These are phyloP conservation scores for Gastrodia elata DNA, from an alignment of 106 monocot species.

Conservation along the genomic window DNA sequence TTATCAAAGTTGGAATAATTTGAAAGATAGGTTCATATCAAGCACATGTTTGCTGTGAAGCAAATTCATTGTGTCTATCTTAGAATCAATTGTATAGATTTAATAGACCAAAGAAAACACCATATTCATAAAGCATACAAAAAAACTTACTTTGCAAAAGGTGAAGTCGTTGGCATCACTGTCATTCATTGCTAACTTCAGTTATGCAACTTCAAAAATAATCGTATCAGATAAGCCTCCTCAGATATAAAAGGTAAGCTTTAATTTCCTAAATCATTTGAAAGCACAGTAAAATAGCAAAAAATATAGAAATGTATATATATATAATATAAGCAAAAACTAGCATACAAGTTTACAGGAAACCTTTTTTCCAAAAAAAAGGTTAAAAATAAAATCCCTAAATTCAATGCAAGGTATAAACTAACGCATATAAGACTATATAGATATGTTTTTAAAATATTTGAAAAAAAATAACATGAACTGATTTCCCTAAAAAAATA, in stretches of 20 bases:
- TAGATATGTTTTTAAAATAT: no score
- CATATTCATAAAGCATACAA: background rate
- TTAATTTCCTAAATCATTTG: background rate
- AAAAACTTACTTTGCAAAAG: constrained; percentile 32
- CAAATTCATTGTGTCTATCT: background rate
- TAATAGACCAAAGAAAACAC: background rate
- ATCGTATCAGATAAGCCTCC: background rate
- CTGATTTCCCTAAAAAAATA: no score
- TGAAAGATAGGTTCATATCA: background rate
- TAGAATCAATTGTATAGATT: background rate
- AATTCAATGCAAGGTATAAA: no score
- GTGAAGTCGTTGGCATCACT: constrained; percentile 38
- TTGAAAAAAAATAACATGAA: no score
- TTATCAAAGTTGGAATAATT: background rate
- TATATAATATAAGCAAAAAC: background rate
- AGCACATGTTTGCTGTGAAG: background rate
- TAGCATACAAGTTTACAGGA: background rate
- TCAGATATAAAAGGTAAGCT: background rate
- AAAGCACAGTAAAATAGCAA: background rate
- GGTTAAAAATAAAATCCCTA: no score
- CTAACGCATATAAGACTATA: no score
- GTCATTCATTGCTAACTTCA: constrained; percentile 12
- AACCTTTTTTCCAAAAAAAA: background rate
- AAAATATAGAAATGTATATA: background rate
- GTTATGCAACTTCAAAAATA: background rate